Percentiles rank a stretch among this genome's conserved stretches.
Evolutionary conservation across 352 stramenopile species (phyloP).

Genomic region (Globisporangium solare): DNA sequence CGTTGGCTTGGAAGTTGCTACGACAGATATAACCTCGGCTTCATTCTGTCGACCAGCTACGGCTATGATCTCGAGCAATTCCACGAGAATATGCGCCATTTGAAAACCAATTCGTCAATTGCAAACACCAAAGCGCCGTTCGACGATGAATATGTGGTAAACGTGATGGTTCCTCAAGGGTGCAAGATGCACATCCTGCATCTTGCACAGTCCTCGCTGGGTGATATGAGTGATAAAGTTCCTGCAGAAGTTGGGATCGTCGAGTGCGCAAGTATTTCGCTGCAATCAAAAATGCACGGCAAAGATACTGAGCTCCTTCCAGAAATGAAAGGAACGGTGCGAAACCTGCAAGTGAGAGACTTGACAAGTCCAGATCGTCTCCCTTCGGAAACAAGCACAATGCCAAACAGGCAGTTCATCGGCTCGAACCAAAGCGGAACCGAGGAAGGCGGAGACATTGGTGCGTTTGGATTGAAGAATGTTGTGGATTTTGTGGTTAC

Average conservation of each 20-base stretch:
- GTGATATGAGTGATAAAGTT: neutral
- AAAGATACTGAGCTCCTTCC: neutral
- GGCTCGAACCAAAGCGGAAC: slow-evolving; percentile 54
- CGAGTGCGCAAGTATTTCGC: slow-evolving; percentile 15
- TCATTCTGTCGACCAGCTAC: slow-evolving; percentile 57
- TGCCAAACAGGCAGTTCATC: slow-evolving; percentile 71
- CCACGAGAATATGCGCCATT: slow-evolving; percentile 43
- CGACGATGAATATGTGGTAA: slow-evolving; percentile 10
- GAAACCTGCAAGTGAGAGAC: slow-evolving; percentile 70
- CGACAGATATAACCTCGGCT: slow-evolving; percentile 51
- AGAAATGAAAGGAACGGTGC: slow-evolving; percentile 58
- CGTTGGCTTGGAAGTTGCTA: slow-evolving; percentile 33
- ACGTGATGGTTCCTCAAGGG: slow-evolving; percentile 25
- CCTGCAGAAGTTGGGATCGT: slow-evolving; percentile 15
- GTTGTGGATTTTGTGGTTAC: slow-evolving; percentile 57
- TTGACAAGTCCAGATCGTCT: slow-evolving; percentile 40
- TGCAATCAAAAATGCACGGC: slow-evolving; percentile 10
- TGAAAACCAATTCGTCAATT: slow-evolving; percentile 32
- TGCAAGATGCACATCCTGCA: slow-evolving; percentile 40
- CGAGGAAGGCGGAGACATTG: slow-evolving; percentile 28
- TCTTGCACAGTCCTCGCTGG: slow-evolving; percentile 21
- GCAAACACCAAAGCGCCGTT: slow-evolving; percentile 22
- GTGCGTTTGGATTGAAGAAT: slow-evolving; percentile 56
- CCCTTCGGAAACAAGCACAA: slow-evolving; percentile 20
- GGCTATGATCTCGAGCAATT: slow-evolving; percentile 59